Evolutionary conservation across 768 basidiomycete genomes (phyloP), one percentile per base, ranked within the genome.

Genomic region (Stropharia rugosoannulata): DNA sequence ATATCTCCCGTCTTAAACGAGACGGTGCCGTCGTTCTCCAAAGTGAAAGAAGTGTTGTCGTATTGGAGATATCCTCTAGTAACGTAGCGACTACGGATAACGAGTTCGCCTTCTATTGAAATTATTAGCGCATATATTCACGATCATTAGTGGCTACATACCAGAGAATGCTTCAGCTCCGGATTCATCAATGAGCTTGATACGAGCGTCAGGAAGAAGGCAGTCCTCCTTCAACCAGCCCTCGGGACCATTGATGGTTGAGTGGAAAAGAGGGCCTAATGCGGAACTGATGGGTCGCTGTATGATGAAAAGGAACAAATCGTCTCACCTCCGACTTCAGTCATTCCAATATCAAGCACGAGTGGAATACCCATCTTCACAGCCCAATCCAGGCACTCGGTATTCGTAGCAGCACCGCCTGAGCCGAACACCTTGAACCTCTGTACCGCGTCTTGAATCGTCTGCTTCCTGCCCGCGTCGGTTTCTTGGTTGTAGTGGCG

Each of bases 291-390:
- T 49, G 4, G 51, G 10, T 12, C 25, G 40, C 32, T 27, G 11
- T 19, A 19, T 13, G 44, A 4, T 43, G 22, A 22, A 22, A 27
- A n/a, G 2, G 15, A 22, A 15, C 0, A 32, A 49, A 4, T 0
- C 2, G 15, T 12, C 63, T 29, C 55, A 73, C 71, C 68, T 43
- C 70, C 69, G 2, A 71, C 25, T 59, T 73, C 72, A 2, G 71
- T 73, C 72, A 73, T 73, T 1, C 72, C 72, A 41, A 73, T 68
- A 56, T 66, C 64, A 35, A 71, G 53, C n/a, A 68, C 58, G n/a
- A 73, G 38, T 13, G 64, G 65, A n/a, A 73, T 49, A 4, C 54
- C 55, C 8, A 67, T 52, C 37, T 64, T 52, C 15, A 50, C 62
- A 5, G 68, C 67, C 70, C 71, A 73, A 27, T 65, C 49, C 1